Evolutionary conservation across 2,329 filamentous ascomycete genomes (phyloP), one percentile per base, ranked within the genome.

Genomic region (Fusarium sp.): DNA sequence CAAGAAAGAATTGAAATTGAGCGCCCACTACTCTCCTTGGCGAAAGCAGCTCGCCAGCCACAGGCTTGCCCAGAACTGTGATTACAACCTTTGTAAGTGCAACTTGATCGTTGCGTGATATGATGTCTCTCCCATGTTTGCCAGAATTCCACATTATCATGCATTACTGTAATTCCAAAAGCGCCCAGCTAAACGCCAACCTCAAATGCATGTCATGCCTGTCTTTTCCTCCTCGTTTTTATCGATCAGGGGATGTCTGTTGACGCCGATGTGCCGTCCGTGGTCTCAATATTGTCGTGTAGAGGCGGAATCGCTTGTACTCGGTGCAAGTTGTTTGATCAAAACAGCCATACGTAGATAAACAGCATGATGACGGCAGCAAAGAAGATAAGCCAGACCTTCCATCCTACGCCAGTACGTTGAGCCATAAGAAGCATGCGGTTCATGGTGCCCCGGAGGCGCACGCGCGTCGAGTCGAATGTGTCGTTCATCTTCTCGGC

Each of bases 371-470:
- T 86, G 15, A 98, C 91, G 32, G 88, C 91, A 6, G 87, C 83
- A 75, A 99, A 97, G 78, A 99, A 99, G 39, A 81, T 83, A 47
- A 97, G 76, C 95, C 95, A 99, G 54, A 93, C 91, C 78, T 87
- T 94, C 95, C 95, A 99, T 72, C 93, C 90, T 9, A 99, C 89
- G n/a, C 95, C 95, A 3, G 93, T 96, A 71, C 88, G 85, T 79
- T 98, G 87, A 5, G 95, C 95, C 95, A 99, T 99, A 50, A 94
- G 75, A 66, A 98, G 79, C 95, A 99, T 99, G 57, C 93, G 84
- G 75, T 92, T 97, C 95, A 99, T 98, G 15, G 96, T 98, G 50
- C 94, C 93, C 40, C 89, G 86, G 61, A 99, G 81, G 64, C 91
- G 86, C 48, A 93, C 79, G 31, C 93, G 83, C 49, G 94, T 96